phyloP scores from a whole-genome alignment of 177 flowering plant genomes.

The Telopea speciosissima region DNA sequence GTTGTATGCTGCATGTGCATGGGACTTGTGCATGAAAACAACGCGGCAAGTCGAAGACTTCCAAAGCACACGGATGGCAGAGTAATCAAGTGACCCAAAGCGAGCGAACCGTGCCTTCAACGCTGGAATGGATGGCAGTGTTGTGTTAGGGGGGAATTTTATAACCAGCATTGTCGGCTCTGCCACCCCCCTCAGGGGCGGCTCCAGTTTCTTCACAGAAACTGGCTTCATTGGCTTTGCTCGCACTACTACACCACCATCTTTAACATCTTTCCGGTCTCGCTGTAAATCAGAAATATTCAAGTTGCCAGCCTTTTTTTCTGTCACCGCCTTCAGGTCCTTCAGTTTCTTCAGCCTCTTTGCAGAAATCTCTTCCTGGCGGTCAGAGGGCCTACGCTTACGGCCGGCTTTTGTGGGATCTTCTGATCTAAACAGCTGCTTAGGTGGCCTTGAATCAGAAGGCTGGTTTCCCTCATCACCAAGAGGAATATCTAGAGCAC shows the following conservation, averaged over 20 bases:
- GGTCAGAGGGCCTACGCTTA: constrained; percentile 66
- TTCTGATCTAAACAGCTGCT: constrained; percentile 34
- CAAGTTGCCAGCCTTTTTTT: constrained; percentile 38
- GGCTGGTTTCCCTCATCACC: constrained; percentile 18
- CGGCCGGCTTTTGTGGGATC: constrained; percentile 67
- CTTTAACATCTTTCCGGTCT: constrained; percentile 26
- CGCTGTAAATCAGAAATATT: constrained; percentile 33
- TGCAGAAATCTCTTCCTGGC: constrained; percentile 60
- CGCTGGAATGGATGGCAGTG: constrained; percentile 61
- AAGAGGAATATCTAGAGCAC: constrained; percentile 15
- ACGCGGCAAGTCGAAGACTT: constrained; percentile 61
- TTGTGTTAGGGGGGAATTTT: constrained; percentile 60
- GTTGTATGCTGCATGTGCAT: constrained; percentile 55
- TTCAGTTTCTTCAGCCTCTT: constrained; percentile 59
- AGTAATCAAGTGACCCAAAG: constrained; percentile 68
- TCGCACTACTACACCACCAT: constrained; percentile 11
- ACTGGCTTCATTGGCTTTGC: constrained; percentile 20
- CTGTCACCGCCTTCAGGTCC: constrained; percentile 47
- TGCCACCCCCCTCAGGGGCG: constrained; percentile 25
- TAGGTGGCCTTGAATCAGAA: constrained; percentile 27
- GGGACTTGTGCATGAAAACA: constrained; percentile 49
- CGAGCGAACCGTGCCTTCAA: constrained; percentile 78
- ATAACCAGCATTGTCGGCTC: constrained; percentile 45
- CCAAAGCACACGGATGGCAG: constrained; percentile 62
- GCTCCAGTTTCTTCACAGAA: constrained; percentile 32